Evolutionary conservation across 2,329 filamentous ascomycete genomes (phyloP).

Genomic region (Plectosphaerella plurivora): DNA sequence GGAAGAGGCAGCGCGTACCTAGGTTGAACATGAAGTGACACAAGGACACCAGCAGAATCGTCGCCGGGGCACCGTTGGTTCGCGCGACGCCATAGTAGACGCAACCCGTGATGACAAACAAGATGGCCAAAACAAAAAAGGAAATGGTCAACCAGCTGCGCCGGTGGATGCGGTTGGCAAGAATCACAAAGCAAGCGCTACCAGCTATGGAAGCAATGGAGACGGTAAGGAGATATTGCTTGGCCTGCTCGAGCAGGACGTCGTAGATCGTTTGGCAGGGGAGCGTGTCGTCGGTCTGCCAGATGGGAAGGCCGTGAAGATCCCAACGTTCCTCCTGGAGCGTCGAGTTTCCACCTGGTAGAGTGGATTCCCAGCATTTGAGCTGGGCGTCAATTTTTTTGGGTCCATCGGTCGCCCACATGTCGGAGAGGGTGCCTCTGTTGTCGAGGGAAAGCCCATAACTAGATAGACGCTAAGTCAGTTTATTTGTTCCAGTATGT

Average conservation of each 20-base stretch:
- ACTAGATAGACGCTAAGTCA: too few relatives aligned
- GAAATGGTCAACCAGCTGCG: constrained; percentile 45
- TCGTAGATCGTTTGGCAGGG: constrained; percentile 50
- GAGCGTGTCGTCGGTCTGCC: constrained; percentile 43
- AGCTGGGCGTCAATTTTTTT: constrained; percentile 30
- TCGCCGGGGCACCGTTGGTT: constrained; percentile 34
- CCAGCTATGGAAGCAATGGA: constrained; percentile 47
- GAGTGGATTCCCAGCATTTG: constrained; percentile 42
- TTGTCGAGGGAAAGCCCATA: constrained; percentile 45
- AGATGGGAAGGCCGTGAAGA: constrained; percentile 33
- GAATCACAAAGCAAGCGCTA: constrained; percentile 42
- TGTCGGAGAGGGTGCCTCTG: constrained; percentile 33
- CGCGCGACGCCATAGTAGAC: constrained; percentile 45
- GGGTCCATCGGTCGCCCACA: constrained; percentile 33
- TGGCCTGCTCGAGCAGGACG: constrained; percentile 45
- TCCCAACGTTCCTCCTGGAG: constrained; percentile 16
- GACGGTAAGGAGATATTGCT: constrained; percentile 48
- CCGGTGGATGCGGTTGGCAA: constrained; percentile 43
- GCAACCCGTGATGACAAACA: constrained; percentile 45
- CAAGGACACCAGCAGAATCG: constrained; percentile 45
- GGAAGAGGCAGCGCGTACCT: constrained; percentile 25
- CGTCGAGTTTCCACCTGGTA: constrained; percentile 36
- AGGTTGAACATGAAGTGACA: constrained; percentile 54
- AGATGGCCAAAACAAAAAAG: constrained; percentile 38
- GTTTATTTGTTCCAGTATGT: too few relatives aligned